Base-by-base conservation (phyloP, 2,329 filamentous ascomycete species). In the Periglandula ipomoeae region DNA sequence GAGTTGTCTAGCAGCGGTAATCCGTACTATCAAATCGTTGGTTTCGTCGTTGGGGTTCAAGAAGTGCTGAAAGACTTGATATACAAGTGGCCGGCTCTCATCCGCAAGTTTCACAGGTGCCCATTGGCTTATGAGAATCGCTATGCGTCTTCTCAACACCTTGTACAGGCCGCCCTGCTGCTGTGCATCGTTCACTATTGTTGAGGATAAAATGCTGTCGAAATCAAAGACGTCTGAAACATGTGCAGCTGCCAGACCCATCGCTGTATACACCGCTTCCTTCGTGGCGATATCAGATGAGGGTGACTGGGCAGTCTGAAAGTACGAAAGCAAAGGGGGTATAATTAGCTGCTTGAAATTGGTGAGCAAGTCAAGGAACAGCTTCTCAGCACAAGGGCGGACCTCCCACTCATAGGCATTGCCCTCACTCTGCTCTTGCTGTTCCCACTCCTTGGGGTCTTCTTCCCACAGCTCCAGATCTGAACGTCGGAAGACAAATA, bases 361-460 rank as follows among this genome's bases (percentile, higher is more conserved):
- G 52, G 88, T 87, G 52, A 95, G 80, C 17, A 98, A 78, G 59
- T 96, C 90, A 56, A 96, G 75, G 66, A 97, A 95, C 13, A 98
- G 75, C 65, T 90, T 94, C 66, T 98, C 93, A 0, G 93, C 85
- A 62, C 91, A 97, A 2, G 90, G 88, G 27, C 91, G 82, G 47
- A 97, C 84, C 50, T 91, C 87, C 71, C 90, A 96, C 60, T 97
- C 89, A 77, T 87, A 97, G 1, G 86, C 87, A 56, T 89, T 87
- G 32, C 86, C 83, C 51, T 87, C 81, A 52, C 84, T 86, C 59
- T 94, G 89, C 70, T 96, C 89, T 58, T 85, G 82, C 55, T 87
- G 84, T 65, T 96, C 91, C 90, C 93, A 98, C 47, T 94, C 89
- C 64, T 98, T 89, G 0, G 91, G 89, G 50, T 95, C 89, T 60